Conservation (phyloP, 2,329 filamentous ascomycete species). For the Capronia americana region DNA sequence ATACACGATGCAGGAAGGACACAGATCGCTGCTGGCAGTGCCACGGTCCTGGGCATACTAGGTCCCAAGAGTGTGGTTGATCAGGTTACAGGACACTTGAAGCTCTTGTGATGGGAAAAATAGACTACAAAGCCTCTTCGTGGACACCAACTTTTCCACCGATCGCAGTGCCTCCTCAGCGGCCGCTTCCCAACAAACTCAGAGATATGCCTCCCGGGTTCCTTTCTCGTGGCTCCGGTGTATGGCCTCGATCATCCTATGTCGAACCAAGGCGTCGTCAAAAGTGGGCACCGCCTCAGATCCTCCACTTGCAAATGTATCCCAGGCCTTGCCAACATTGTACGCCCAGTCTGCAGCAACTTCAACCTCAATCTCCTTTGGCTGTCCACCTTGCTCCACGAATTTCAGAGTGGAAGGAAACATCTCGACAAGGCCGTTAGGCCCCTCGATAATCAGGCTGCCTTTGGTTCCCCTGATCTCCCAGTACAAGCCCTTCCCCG, state of each 20-base stretch:
- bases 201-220: conserved; percentile 32
- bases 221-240: conserved; percentile 33
- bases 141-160: neutral
- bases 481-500: conserved; percentile 32
- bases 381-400: conserved; percentile 21
- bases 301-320: conserved; percentile 30
- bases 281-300: conserved; percentile 28
- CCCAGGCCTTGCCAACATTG: conserved; percentile 33
- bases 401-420: conserved; percentile 32
- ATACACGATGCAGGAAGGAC: conserved; percentile 96
- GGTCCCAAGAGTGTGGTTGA: conserved; percentile 88
- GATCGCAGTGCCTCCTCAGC: neutral
- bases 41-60: conserved; percentile 84
- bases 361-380: conserved; percentile 24
- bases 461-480: conserved; percentile 36
- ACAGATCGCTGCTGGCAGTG: conserved; percentile 91
- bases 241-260: conserved; percentile 35
- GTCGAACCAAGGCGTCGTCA: conserved; percentile 34
- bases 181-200: neutral
- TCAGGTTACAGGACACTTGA: conserved; percentile 81
- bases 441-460: conserved; percentile 30
- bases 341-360: conserved; percentile 21
- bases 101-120: conserved; percentile 69
- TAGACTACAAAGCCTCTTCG: neutral
- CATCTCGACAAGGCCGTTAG: conserved; percentile 30